Evolutionary conservation across 495 filamentous ascomycete genomes (phyloP).

Genomic region (Staphylotrichum tortipilum): DNA sequence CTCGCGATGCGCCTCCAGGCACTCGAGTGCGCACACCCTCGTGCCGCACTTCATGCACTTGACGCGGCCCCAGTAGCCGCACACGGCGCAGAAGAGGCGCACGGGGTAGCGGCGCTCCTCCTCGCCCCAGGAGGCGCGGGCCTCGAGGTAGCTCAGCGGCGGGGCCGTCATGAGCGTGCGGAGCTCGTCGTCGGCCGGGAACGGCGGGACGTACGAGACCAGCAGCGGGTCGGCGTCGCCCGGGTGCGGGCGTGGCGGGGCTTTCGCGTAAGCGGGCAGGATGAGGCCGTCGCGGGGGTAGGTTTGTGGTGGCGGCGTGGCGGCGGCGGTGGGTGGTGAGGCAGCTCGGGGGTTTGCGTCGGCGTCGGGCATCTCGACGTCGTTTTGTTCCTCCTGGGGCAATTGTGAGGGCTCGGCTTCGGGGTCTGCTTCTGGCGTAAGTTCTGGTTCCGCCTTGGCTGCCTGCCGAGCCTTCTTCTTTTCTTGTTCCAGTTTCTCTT

Average conservation of each 20-base stretch:
- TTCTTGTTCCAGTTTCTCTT: constrained; percentile 16
- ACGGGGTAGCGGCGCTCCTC: constrained; percentile 42
- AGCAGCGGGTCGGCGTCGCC: constrained; percentile 56
- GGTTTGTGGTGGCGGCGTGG: constrained; percentile 13
- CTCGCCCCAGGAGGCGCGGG: constrained; percentile 48
- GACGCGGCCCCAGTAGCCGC: constrained; percentile 86
- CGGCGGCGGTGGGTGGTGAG: not conserved
- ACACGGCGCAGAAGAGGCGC: constrained; percentile 75
- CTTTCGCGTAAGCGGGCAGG: constrained; percentile 22
- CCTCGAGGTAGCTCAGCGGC: constrained; percentile 70
- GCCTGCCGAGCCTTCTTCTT: constrained; percentile 9
- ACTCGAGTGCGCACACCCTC: constrained; percentile 73
- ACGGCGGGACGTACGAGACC: constrained; percentile 49
- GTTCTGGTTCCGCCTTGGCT: not conserved
- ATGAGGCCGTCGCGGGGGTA: constrained; percentile 26
- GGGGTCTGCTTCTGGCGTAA: constrained; percentile 3
- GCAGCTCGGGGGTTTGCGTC: constrained; percentile 9
- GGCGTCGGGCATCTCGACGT: constrained; percentile 32
- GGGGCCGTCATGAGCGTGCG: constrained; percentile 59
- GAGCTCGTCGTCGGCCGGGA: constrained; percentile 61
- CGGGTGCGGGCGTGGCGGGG: constrained; percentile 31
- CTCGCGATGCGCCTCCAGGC: constrained; percentile 70
- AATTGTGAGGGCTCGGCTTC: constrained; percentile 13
- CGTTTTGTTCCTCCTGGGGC: constrained; percentile 23
- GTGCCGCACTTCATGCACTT: constrained; percentile 77